Conservation (phyloP, 2,329 filamentous ascomycete species). For the Aotearoamyces nothofagi region DNA sequence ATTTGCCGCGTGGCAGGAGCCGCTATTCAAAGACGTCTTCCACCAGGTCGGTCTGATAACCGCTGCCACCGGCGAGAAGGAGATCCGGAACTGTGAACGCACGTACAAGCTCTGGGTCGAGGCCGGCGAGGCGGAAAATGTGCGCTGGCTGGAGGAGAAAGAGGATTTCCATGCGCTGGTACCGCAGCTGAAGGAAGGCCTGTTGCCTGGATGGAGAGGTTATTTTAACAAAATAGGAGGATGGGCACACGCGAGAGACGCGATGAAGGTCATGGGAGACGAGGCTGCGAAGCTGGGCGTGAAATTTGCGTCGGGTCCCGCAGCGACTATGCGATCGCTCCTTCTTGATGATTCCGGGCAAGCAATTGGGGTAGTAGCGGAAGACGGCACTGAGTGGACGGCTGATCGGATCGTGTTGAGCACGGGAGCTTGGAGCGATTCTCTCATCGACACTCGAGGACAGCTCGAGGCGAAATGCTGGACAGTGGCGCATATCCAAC, state of each 20-base stretch:
- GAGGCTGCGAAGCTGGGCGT: background rate
- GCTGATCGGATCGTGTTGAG: background rate
- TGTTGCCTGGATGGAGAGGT: background rate
- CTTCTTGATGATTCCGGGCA: background rate
- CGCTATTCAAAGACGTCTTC: slow-evolving; percentile 20
- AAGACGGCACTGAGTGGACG: background rate
- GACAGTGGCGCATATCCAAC: background rate
- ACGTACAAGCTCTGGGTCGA: no score
- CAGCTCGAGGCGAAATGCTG: background rate
- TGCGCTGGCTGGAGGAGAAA: no score
- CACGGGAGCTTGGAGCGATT: background rate
- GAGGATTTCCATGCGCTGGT: no score
- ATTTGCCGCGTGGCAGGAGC: slow-evolving; percentile 22
- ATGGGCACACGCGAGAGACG: background rate
- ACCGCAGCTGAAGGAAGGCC: no score
- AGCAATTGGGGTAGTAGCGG: background rate
- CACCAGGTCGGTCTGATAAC: background rate
- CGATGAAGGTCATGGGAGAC: background rate
- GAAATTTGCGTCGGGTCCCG: background rate
- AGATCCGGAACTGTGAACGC: no score
- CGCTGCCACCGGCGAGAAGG: no score
- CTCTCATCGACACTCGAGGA: background rate
- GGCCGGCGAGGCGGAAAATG: no score
- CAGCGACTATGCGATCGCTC: background rate
- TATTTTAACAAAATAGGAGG: slow-evolving; percentile 5